A percentile compares a stretch with the other conserved stretches of the same genome.
These are phyloP conservation scores for Fistulina hepatica DNA, from an alignment of 1,284 basidiomycete species.

Conservation along the genomic window DNA sequence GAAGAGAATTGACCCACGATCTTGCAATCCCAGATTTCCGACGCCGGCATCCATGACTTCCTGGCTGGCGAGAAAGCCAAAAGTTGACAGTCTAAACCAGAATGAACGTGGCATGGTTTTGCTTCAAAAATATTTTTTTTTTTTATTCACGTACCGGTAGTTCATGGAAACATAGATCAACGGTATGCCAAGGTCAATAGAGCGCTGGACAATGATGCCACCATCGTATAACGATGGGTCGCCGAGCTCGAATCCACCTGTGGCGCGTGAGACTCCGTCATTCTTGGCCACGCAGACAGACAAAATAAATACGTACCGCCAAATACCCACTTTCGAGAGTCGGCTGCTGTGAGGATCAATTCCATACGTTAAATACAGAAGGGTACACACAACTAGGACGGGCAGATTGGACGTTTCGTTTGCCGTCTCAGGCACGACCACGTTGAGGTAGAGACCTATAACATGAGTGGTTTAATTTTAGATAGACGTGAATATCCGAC, in stretches of 20 bases:
- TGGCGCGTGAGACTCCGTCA: not conserved
- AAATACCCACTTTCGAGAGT: constrained; percentile 36
- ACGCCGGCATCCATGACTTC: constrained; percentile 34
- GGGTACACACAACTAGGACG: constrained; percentile 42
- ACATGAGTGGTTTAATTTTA: not conserved
- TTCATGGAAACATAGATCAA: constrained; percentile 48
- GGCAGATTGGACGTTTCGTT: constrained; percentile 34
- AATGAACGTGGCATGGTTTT: too few relatives aligned
- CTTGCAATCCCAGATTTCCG: constrained; percentile 35
- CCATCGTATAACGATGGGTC: constrained; percentile 33
- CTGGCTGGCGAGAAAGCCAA: constrained; percentile 32
- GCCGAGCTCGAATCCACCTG: constrained; percentile 36
- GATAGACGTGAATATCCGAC: not conserved
- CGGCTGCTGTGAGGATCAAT: not conserved
- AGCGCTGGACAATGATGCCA: constrained; percentile 33
- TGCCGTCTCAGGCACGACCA: constrained; percentile 36
- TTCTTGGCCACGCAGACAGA: not conserved
- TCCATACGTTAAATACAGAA: not conserved
- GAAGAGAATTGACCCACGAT: too few relatives aligned
- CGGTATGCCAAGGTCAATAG: constrained; percentile 34
- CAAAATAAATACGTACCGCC: constrained; percentile 32
- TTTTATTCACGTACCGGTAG: constrained; percentile 30
- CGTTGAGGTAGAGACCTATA: constrained; percentile 45
- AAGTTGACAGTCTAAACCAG: too few relatives aligned
- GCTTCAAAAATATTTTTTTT: too few relatives aligned